A percentile compares a stretch with the other conserved stretches of the same genome.
Evolutionary conservation across 23 red algal species (phyloP).

Genomic region (Rhodosorus marinus): DNA sequence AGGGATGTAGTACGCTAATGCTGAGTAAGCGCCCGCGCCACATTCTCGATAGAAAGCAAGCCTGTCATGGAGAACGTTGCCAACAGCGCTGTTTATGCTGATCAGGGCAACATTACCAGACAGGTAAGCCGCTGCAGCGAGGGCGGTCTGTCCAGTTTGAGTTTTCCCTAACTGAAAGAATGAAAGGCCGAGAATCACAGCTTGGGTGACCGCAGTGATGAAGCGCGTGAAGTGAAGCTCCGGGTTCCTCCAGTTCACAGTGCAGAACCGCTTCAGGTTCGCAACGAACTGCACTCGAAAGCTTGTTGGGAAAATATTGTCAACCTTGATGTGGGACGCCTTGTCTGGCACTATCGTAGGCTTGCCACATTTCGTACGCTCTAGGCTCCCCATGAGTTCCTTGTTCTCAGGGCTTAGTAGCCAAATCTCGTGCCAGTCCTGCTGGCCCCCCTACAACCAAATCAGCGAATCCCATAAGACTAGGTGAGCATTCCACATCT

Average conservation of each 20-base stretch:
- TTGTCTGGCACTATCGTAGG: conserved; percentile 1
- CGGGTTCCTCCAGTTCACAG: conserved; percentile 3
- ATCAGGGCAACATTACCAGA: conserved; percentile 37
- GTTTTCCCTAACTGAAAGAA: conserved; percentile 37
- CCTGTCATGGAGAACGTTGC: conserved; percentile 31
- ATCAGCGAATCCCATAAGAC: too few relatives aligned
- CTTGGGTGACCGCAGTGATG: conserved; percentile 22
- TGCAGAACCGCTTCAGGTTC: conserved; percentile 47
- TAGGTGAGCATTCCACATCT: too few relatives aligned
- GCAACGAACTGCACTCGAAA: conserved; percentile 35
- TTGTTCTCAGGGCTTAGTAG: not conserved
- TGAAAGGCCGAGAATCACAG: conserved; percentile 26
- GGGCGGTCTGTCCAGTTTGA: conserved; percentile 21
- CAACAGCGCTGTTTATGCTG: conserved; percentile 41
- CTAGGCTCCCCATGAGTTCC: not conserved
- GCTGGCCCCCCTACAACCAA: not conserved
- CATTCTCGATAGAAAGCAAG: conserved; percentile 78
- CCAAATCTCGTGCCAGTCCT: conserved; percentile 1
- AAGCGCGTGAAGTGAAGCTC: not conserved
- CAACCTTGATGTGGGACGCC: not conserved
- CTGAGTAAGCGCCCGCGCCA: conserved; percentile 64
- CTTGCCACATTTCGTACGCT: conserved; percentile 3
- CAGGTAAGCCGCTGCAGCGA: conserved; percentile 46
- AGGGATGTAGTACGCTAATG: too few relatives aligned
- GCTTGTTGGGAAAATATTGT: conserved; percentile 9